Percentiles rank a stretch among this genome's conserved stretches.
phyloP scores from a whole-genome alignment of 1,284 basidiomycete genomes.

The Puccinia hordei region DNA sequence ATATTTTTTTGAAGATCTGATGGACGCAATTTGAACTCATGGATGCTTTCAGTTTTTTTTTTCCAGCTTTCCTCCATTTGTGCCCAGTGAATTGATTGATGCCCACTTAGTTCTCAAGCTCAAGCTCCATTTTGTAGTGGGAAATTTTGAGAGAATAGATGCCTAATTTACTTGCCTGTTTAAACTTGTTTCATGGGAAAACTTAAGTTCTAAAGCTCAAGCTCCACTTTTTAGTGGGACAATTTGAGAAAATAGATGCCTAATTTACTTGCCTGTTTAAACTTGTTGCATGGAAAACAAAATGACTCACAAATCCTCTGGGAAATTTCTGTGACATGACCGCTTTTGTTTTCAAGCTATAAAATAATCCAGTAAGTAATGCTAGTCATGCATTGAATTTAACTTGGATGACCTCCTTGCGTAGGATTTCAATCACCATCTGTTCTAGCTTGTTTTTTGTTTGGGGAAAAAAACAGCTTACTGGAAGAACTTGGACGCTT shows the following conservation, averaged over 20 bases:
- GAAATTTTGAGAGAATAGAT: neutral
- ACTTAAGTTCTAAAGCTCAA: too few relatives aligned
- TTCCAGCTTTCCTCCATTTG: slow-evolving; percentile 12
- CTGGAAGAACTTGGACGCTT: neutral
- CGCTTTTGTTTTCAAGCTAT: slow-evolving; percentile 29
- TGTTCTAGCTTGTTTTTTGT: too few relatives aligned
- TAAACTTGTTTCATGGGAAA: neutral
- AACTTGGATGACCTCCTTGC: slow-evolving; percentile 11
- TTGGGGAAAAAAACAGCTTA: neutral
- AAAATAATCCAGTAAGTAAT: neutral
- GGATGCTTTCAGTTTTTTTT: slow-evolving; percentile 11
- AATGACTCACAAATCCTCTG: slow-evolving; percentile 36
- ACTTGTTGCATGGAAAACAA: neutral
- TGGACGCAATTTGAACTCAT: neutral
- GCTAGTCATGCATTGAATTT: neutral
- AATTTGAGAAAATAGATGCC: neutral
- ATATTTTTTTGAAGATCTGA: neutral
- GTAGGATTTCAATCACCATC: slow-evolving; percentile 40
- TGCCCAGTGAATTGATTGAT: slow-evolving; percentile 9
- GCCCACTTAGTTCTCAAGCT: neutral
- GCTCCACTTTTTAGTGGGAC: neutral
- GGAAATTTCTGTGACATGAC: slow-evolving; percentile 30
- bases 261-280: neutral
- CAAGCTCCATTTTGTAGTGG: slow-evolving; percentile 4
- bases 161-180: neutral